A percentile compares a stretch with the other conserved stretches of the same genome.
These are phyloP conservation scores for Candida palmyrensis DNA, from an alignment of 805 yeast genomes.

Conservation along the genomic window DNA sequence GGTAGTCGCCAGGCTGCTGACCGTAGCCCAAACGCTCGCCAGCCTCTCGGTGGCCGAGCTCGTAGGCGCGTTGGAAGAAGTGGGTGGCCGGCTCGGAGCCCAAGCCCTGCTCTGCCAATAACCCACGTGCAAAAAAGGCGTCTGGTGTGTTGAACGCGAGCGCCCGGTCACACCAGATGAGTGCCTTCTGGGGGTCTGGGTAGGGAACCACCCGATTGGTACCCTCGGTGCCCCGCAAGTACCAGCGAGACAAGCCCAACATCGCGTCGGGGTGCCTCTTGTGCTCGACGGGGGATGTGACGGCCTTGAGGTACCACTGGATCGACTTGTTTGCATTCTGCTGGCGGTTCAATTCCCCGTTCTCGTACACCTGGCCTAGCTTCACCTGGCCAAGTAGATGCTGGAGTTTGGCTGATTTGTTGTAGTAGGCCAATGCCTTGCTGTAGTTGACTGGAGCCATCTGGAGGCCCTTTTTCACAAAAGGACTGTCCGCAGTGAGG, in stretches of 20 bases:
- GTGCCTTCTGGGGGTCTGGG: slow-evolving; percentile 32
- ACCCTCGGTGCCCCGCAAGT: slow-evolving; percentile 29
- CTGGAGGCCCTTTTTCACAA: slow-evolving; percentile 27
- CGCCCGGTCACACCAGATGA: slow-evolving; percentile 41
- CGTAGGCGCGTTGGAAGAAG: slow-evolving; percentile 32
- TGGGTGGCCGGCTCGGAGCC: slow-evolving; percentile 19
- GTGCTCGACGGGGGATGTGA: slow-evolving; percentile 33
- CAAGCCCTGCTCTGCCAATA: slow-evolving; percentile 32
- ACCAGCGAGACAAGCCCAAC: slow-evolving; percentile 41
- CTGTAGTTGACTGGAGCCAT: slow-evolving; percentile 39
- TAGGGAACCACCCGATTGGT: slow-evolving; percentile 30
- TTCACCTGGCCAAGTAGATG: slow-evolving; percentile 37
- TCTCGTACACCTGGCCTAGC: slow-evolving; percentile 38
- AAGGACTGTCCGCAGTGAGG: slow-evolving; percentile 29
- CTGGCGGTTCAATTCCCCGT: slow-evolving; percentile 37
- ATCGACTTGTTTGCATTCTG: slow-evolving; percentile 36
- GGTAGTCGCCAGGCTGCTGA: not conserved
- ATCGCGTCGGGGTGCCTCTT: slow-evolving; percentile 41
- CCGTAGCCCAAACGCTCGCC: slow-evolving; percentile 14
- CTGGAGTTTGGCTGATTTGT: slow-evolving; percentile 36
- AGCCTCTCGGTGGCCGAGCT: slow-evolving; percentile 28
- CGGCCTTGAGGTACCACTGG: slow-evolving; percentile 41
- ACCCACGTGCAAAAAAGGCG: slow-evolving; percentile 36
- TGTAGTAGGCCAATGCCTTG: slow-evolving; percentile 36
- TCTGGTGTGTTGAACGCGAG: slow-evolving; percentile 34